Evolutionary conservation across 495 filamentous ascomycete species (phyloP).

Genomic region (Talaromyces adpressus): DNA sequence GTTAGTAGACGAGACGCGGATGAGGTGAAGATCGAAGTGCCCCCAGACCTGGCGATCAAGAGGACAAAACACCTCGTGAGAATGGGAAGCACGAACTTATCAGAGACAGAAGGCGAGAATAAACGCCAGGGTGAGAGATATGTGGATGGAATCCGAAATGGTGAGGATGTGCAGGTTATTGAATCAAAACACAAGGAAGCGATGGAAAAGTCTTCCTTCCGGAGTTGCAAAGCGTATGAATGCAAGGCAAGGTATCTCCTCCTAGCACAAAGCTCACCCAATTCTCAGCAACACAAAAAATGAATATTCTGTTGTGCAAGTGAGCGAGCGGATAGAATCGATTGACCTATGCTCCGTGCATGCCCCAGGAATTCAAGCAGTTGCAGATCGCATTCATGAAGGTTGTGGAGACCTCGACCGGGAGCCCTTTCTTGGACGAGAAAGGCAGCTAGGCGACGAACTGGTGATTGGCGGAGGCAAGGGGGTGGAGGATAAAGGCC

Average conservation of each 20-base stretch:
- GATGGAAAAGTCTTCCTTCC: conserved; percentile 2
- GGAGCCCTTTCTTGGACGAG: conserved; percentile 24
- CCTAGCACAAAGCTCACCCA: not conserved
- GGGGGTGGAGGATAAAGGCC: conserved; percentile 30
- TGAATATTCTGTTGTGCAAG: not conserved
- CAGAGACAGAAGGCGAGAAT: not conserved
- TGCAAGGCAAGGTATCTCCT: conserved; percentile 4
- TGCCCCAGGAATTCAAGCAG: conserved; percentile 42
- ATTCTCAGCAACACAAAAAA: not conserved
- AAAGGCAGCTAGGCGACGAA: conserved; percentile 19
- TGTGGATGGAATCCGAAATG: not conserved
- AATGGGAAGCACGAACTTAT: not conserved
- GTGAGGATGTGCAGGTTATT: not conserved
- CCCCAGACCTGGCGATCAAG: not conserved
- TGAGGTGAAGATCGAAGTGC: not conserved
- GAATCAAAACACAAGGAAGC: not conserved
- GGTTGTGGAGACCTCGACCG: conserved; percentile 22
- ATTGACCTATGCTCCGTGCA: conserved; percentile 37
- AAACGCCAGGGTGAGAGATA: conserved; percentile 4
- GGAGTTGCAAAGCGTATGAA: not conserved
- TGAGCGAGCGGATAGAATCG: not conserved
- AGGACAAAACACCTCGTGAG: not conserved
- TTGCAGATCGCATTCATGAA: conserved; percentile 39
- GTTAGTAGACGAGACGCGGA: not conserved
- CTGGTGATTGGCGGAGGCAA: conserved; percentile 33